A percentile compares a stretch with the other conserved stretches of the same genome.
Conservation (phyloP, 345 rosid genomes). For the Mallotus nudiflorus region DNA sequence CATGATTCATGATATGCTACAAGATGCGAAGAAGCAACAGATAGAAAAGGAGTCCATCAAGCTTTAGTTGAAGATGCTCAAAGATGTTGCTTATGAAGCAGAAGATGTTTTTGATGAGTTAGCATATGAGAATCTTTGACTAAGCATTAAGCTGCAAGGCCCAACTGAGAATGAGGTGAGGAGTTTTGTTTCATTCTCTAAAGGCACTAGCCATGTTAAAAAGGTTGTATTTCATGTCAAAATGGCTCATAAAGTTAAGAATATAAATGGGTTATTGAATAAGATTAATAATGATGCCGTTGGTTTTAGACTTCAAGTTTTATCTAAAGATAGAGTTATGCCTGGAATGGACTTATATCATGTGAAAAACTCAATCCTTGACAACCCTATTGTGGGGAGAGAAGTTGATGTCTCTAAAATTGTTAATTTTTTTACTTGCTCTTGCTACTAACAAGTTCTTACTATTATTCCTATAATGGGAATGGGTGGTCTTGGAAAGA, state of each 20-base stretch:
- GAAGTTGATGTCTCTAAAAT: background rate
- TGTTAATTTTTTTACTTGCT: conserved; percentile 7
- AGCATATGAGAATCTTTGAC: background rate
- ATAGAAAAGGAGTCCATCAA: background rate
- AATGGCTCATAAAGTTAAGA: background rate
- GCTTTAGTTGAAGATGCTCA: background rate
- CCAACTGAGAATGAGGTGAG: background rate
- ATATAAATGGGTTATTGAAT: background rate
- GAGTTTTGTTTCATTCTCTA: background rate
- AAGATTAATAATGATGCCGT: too few relatives aligned
- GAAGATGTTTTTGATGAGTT: conserved; percentile 11
- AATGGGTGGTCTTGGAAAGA: too few relatives aligned
- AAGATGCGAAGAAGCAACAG: background rate
- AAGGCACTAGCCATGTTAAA: background rate
- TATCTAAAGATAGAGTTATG: too few relatives aligned
- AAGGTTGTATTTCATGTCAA: background rate
- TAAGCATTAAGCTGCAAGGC: background rate
- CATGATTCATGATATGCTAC: conserved; percentile 5
- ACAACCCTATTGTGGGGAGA: background rate
- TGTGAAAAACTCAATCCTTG: background rate
- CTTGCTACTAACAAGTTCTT: background rate
- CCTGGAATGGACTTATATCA: background rate
- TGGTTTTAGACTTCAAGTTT: background rate
- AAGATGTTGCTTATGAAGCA: background rate
- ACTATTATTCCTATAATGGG: conserved; percentile 9